Evolutionary conservation across 257 asterid species (phyloP).

Genomic region (Solanum gandarillasii): DNA sequence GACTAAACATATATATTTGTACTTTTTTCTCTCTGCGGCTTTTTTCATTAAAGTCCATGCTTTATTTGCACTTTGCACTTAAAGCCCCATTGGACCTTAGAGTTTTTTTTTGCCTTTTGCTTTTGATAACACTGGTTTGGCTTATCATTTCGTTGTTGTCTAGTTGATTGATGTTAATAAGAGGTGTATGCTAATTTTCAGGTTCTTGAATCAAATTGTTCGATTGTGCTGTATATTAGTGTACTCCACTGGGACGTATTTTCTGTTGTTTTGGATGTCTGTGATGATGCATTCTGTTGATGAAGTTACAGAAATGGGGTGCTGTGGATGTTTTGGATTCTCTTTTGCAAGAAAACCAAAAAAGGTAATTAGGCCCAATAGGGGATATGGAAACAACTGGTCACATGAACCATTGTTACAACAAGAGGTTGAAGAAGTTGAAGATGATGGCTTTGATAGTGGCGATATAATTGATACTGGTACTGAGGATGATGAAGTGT

Average conservation of each 20-base stretch:
- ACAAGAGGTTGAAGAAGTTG: slow-evolving; percentile 35
- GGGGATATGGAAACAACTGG: slow-evolving; percentile 19
- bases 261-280: slow-evolving; percentile 14
- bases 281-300: slow-evolving; percentile 30
- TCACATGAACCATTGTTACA: slow-evolving; percentile 61
- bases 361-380: slow-evolving; percentile 28
- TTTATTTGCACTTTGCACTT: neutral
- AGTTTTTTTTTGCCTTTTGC: neutral
- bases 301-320: slow-evolving; percentile 59
- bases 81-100: neutral
- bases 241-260: neutral
- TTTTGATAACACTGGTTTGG: neutral
- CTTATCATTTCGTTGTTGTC: neutral
- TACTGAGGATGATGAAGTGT: slow-evolving; percentile 55
- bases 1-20: neutral
- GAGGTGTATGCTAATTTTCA: slow-evolving; percentile 24
- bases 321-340: slow-evolving; percentile 94
- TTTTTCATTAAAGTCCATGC: neutral
- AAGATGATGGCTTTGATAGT: slow-evolving; percentile 35
- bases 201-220: slow-evolving; percentile 35
- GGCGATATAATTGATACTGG: slow-evolving; percentile 57
- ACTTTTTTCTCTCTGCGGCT: neutral
- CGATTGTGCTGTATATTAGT: slow-evolving; percentile 13
- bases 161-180: neutral
- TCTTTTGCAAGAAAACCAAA: slow-evolving; percentile 48